phyloP scores from a whole-genome alignment of 176 grass and related monocot genomes.

The Pharus latifolius region DNA sequence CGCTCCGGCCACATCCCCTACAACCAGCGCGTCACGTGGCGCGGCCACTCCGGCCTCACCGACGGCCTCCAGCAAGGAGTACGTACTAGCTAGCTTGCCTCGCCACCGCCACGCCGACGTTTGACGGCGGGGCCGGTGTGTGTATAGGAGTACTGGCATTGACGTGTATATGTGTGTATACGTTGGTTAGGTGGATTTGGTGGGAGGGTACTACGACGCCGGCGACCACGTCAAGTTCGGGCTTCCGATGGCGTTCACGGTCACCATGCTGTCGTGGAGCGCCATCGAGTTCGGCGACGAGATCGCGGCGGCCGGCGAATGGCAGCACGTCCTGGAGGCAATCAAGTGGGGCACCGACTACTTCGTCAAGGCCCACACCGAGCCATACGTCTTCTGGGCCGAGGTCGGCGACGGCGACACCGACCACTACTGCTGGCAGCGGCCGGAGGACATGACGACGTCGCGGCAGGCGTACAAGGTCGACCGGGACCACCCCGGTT shows the following conservation, averaged over 20 bases:
- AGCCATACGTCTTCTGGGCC: conserved; percentile 43
- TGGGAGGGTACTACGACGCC: conserved; percentile 69
- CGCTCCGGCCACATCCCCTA: conserved; percentile 58
- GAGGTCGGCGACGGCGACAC: conserved; percentile 50
- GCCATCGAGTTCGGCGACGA: conserved; percentile 39
- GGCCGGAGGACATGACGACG: conserved; percentile 57
- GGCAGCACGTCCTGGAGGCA: conserved; percentile 48
- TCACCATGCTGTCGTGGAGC: conserved; percentile 67
- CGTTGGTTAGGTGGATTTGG: conserved; percentile 61
- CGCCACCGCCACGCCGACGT: no score
- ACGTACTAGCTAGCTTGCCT: background rate
- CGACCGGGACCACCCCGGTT: conserved; percentile 23
- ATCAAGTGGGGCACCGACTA: conserved; percentile 62
- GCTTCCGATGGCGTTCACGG: conserved; percentile 68
- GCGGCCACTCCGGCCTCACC: conserved; percentile 60
- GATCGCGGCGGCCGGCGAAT: conserved; percentile 28
- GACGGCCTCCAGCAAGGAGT: conserved; percentile 69
- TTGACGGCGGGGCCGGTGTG: no score
- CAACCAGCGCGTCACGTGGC: conserved; percentile 68
- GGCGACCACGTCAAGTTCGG: conserved; percentile 84
- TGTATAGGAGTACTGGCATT: no score
- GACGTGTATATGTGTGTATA: no score
- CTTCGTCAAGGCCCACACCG: conserved; percentile 51
- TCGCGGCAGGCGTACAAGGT: conserved; percentile 32
- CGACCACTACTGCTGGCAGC: conserved; percentile 50